Conservation (phyloP, 495 filamentous ascomycete species). For the Cetradonia linearis region DNA sequence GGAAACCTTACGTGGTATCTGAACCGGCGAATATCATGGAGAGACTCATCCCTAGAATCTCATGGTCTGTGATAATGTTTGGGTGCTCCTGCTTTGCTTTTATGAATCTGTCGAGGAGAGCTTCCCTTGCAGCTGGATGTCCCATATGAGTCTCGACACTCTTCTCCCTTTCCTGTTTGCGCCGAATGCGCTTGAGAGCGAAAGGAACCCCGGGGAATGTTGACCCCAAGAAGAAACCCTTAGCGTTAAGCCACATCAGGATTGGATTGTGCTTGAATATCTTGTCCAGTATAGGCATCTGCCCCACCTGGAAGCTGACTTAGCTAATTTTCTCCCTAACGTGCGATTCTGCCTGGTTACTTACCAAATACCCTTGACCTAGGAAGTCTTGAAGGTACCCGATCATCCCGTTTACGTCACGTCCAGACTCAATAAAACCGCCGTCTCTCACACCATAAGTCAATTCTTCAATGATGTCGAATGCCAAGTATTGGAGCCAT, state of each 20-base stretch:
- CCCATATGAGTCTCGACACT: not conserved
- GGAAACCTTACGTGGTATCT: conserved; percentile 40
- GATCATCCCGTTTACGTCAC: not conserved
- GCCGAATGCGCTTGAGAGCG: conserved; percentile 42
- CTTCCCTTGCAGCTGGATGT: conserved; percentile 17
- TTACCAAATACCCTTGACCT: not conserved
- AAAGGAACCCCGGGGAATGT: conserved; percentile 55
- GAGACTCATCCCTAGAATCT: conserved; percentile 55
- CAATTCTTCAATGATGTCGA: conserved; percentile 60
- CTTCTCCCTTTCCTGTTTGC: not conserved
- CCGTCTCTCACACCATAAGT: conserved; percentile 54
- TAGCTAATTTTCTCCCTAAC: not conserved
- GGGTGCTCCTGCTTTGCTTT: conserved; percentile 40
- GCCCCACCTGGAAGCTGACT: conserved; percentile 30
- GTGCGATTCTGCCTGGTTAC: not conserved
- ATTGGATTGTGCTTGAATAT: conserved; percentile 44
- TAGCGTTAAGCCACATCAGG: conserved; percentile 28
- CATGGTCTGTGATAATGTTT: conserved; percentile 53
- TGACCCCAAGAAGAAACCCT: conserved; percentile 33
- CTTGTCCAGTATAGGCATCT: conserved; percentile 43
- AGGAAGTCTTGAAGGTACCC: not conserved
- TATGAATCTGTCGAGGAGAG: conserved; percentile 38
- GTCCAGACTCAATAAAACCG: not conserved
- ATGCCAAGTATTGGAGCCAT: conserved; percentile 74
- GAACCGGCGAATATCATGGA: conserved; percentile 56